Evolutionary conservation across 2,329 filamentous ascomycete genomes (phyloP), one percentile per base, ranked within the genome.

Genomic region (Dichotomopilus funicola): DNA sequence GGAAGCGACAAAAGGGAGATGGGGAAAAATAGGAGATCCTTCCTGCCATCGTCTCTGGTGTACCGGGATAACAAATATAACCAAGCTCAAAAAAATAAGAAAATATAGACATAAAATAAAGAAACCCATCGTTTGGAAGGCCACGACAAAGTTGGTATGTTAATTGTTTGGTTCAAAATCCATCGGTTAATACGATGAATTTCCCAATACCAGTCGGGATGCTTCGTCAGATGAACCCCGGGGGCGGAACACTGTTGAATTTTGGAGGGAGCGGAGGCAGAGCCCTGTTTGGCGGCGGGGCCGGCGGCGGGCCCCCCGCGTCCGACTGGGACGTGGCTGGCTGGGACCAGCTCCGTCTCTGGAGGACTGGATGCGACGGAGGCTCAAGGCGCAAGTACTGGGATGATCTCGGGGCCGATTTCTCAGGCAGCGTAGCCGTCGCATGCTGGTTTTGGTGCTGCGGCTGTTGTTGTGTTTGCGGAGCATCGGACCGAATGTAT

Each of bases 221-320:
- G 19, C 19, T 13, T 34, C 37, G 13, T 60, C 53, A 61, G 6
- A 62, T 59, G 42, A 59, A 59, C 6, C 60, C 60, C 4, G 59
- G 55, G 27, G 60, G 59, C 12, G 55, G 60, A 7, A 42, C n/a
- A 33, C 47, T 53, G 46, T 37, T 54, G 2, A 53, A 48, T 36
- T 68, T 72, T 44, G 63, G 68, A 4, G 78, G 79, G 41, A 81
- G 72, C 0, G 80, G 79, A 13, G 80, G 80, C 27, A 83, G 71
- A 11, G 79, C 78, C 60, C 75, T 75, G 9, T 71, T 80, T 31
- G 80, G 80, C 5, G 80, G 80, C 6, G 80, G 80, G 11, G 72
- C 76, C 12, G 75, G 78, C 1, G 79, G 79, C 35, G 78, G 78
- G 1, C 76, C 77, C 10, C 77, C 73, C 4, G 35, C 47, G 1